These are phyloP conservation scores for Delonix regia DNA, from an alignment of 306 rosid species.

Conservation along the genomic window DNA sequence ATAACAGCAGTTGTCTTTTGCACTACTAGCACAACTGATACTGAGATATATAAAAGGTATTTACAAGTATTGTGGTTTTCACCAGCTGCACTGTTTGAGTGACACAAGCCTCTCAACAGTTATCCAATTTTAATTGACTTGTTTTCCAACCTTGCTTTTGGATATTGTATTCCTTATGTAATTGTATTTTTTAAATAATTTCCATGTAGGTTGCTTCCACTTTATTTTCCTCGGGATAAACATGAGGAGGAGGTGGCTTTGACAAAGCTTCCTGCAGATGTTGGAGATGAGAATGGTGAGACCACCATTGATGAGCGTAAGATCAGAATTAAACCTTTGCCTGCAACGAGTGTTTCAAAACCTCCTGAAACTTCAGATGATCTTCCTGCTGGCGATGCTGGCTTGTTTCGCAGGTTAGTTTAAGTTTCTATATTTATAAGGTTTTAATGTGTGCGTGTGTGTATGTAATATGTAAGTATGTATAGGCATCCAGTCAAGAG, in stretches of 20 bases:
- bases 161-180: constrained; percentile 23
- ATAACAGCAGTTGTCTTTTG: constrained; percentile 91
- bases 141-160: constrained; percentile 22
- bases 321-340: constrained; percentile 95
- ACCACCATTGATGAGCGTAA: constrained; percentile 91
- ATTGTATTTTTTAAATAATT: constrained; percentile 24
- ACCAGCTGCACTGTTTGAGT: constrained; percentile 11
- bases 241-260: constrained; percentile 93
- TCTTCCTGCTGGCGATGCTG: constrained; percentile 78
- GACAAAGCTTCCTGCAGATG: constrained; percentile 93
- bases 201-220: constrained; percentile 82
- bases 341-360: constrained; percentile 58
- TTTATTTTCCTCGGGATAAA: constrained; percentile 94
- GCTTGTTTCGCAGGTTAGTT: constrained; percentile 73
- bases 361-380: constrained; percentile 62
- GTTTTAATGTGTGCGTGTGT: neutral
- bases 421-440: constrained; percentile 17
- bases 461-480: no score
- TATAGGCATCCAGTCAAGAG: no score
- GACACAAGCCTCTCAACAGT: constrained; percentile 22
- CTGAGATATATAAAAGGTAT: constrained; percentile 95
- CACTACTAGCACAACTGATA: constrained; percentile 77
- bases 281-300: constrained; percentile 99
- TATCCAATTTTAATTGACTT: neutral
- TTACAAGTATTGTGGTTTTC: neutral